Evolutionary conservation across 2,329 filamentous ascomycete species (phyloP), one percentile per base, ranked within the genome.

Genomic region (Ilyonectria sp.): DNA sequence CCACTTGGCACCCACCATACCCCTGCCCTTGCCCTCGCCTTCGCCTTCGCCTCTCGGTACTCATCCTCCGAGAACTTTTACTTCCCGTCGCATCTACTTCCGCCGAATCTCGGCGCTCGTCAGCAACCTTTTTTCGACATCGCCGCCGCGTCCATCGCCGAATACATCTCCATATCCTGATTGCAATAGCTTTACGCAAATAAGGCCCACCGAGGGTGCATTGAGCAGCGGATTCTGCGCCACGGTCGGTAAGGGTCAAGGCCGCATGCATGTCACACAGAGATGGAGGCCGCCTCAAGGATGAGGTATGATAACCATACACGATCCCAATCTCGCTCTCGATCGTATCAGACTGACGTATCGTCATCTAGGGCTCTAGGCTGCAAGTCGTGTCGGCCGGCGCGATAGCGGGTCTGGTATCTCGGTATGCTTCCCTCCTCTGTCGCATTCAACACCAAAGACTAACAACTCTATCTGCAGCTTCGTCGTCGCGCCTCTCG

Each of bases 401-500:
- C 62, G 87, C 85, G 54, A 85, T 85, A 72, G 94, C 96, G 71
- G 96, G 96, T 65, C 88, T 98, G 72, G 90, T 98, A 71, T 96
- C 96, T 61, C 92, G 95, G 92, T 94, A 86, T 63, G 79, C 63
- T n/a, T n/a, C 56, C 57, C 56, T 43, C 10, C 17, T 23, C 21
- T 43, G 4, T 52, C 31, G 21, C 37, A 47, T 23, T 31, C 47
- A 40, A 23, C 54, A 8, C 9, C 49, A 8, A 61, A 40, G 6
- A 62, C 68, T 76, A 65, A 76, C 69, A 26, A 54, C 2, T 55
- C 23, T 15, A 8, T 57, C 8, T 58, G 37, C 74, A 94, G 93
- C 79, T 98, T 99, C 85, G 90, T 96, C 78, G 92, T 98, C 79
- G 94, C 96, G 19, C 96, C 96, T 60, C 92, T 99, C 73, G 96